Conservation (phyloP, 352 stramenopile species). For the Pythium vanterpoolii region DNA sequence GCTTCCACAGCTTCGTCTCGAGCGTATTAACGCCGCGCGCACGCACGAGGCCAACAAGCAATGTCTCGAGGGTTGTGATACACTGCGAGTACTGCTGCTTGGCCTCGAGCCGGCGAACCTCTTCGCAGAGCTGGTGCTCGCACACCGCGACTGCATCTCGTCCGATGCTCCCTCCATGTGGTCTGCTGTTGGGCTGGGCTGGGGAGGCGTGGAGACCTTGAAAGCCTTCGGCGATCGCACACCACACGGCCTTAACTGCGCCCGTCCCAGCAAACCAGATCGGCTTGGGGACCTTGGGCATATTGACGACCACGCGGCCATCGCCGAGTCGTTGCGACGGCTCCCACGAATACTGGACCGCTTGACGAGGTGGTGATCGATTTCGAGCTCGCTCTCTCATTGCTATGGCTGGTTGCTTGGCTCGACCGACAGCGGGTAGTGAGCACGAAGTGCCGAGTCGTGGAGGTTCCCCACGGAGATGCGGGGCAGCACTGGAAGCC, state of each 20-base stretch:
- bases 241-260: constrained; percentile 82
- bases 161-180: not conserved
- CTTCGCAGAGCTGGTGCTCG: constrained; percentile 62
- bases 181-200: constrained; percentile 1
- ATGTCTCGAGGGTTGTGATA: constrained; percentile 69
- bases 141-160: constrained; percentile 30
- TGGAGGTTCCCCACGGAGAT: no score
- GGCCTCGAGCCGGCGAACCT: constrained; percentile 79
- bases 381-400: not conserved
- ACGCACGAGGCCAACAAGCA: constrained; percentile 69
- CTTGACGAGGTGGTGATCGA: constrained; percentile 7
- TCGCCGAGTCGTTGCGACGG: constrained; percentile 51
- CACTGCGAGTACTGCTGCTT: constrained; percentile 78
- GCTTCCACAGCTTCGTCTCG: constrained; percentile 81
- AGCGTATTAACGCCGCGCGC: constrained; percentile 49
- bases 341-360: constrained; percentile 67
- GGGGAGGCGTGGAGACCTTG: constrained; percentile 22
- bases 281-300: constrained; percentile 70
- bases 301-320: constrained; percentile 73
- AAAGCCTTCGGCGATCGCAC: constrained; percentile 56
- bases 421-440: constrained; percentile 11
- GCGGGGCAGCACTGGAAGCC: not conserved
- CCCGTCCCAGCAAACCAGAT: constrained; percentile 87
- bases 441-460: constrained; percentile 22
- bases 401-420: not conserved